These are phyloP conservation scores for Forsythia viridissima DNA, from an alignment of 257 asterid genomes.

Conservation along the genomic window DNA sequence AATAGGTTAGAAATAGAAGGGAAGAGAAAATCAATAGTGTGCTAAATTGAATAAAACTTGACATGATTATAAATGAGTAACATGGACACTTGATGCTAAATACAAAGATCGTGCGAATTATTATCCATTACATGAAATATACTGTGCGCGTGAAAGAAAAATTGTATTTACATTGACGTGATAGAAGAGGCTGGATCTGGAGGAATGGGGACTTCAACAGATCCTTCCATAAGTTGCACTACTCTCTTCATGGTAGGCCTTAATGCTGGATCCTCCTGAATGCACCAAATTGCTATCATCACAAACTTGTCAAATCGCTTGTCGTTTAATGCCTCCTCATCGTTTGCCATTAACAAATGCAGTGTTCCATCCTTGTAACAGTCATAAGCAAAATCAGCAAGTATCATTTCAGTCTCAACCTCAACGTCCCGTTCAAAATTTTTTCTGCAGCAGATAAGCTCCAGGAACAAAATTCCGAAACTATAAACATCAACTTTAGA, in stretches of 20 bases:
- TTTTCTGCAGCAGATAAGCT: conserved; percentile 24
- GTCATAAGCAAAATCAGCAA: conserved; percentile 31
- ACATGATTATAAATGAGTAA: no score
- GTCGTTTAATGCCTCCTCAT: conserved; percentile 26
- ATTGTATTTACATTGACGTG: not conserved
- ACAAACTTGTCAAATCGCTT: conserved; percentile 24
- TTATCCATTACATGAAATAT: no score
- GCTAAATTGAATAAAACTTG: no score
- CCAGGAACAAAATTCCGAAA: conserved; percentile 33
- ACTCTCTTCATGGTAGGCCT: conserved; percentile 42
- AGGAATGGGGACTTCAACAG: conserved; percentile 1
- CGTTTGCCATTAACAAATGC: conserved; percentile 21
- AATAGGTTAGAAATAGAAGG: no score
- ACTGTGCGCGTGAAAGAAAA: no score
- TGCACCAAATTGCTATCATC: conserved; percentile 42
- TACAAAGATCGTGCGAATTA: no score
- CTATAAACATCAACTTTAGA: conserved; percentile 38
- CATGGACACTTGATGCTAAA: not conserved
- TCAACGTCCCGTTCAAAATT: not conserved
- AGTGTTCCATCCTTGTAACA: conserved; percentile 12
- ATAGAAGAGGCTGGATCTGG: conserved; percentile 15
- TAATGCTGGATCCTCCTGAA: conserved; percentile 36
- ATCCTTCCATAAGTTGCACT: conserved; percentile 40
- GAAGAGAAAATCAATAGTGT: no score
- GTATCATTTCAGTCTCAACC: not conserved